phyloP scores from a whole-genome alignment of 2,329 filamentous ascomycete genomes.

The Aureobasidium uvarum region DNA sequence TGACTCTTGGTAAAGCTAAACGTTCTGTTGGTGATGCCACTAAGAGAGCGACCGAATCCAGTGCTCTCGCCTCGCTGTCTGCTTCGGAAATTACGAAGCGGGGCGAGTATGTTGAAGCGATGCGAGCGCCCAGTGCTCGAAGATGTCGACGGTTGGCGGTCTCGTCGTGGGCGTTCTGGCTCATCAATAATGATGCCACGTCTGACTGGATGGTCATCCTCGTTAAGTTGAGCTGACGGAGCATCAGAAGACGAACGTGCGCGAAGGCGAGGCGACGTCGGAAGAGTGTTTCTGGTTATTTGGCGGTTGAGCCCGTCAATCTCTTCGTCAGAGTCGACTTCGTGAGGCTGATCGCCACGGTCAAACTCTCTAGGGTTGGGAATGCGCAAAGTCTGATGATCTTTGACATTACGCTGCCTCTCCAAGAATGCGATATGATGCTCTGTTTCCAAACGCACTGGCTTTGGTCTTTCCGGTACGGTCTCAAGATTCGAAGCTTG shows the following conservation, averaged over 20 bases:
- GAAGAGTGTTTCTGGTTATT: conserved; percentile 34
- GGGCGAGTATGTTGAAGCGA: conserved; percentile 28
- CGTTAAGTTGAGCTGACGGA: conserved; percentile 34
- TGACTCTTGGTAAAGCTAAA: conserved; percentile 36
- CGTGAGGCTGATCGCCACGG: conserved; percentile 68
- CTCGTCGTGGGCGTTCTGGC: conserved; percentile 50
- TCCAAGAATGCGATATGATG: conserved; percentile 87
- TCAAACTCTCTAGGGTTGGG: conserved; percentile 91
- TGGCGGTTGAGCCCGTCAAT: conserved; percentile 35
- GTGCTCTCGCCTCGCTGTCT: conserved; percentile 10
- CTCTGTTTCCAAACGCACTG: conserved; percentile 58
- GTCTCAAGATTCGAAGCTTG: conserved; percentile 35
- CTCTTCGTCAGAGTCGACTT: conserved; percentile 49
- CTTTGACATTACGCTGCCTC: conserved; percentile 70
- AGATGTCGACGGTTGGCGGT: conserved; percentile 28
- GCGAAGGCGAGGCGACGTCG: conserved; percentile 4
- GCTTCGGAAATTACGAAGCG: conserved; percentile 13
- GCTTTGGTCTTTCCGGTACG: conserved; percentile 50
- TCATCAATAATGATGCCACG: conserved; percentile 67
- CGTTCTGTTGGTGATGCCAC: conserved; percentile 27
- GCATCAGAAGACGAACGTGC: neutral
- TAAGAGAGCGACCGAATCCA: conserved; percentile 23
- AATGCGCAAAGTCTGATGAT: conserved; percentile 76
- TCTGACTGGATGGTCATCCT: conserved; percentile 44
- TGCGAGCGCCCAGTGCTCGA: neutral